These are phyloP conservation scores for Grosmannia clavigera DNA, from an alignment of 2,329 filamentous ascomycete species.

Conservation along the genomic window DNA sequence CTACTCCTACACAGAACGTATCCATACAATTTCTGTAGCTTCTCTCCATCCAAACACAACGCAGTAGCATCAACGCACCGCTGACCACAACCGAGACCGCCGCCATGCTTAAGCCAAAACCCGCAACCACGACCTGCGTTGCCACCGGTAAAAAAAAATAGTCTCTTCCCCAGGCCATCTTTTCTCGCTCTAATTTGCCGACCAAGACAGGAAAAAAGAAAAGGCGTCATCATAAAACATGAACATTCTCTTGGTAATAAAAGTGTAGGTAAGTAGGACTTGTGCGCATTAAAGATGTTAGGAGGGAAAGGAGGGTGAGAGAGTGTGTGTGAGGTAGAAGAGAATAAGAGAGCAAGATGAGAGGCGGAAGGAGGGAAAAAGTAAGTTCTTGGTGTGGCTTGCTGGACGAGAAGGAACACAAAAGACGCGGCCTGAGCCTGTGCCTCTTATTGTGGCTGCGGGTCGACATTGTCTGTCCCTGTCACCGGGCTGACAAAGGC, in stretches of 20 bases:
- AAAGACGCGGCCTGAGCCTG: too few relatives aligned
- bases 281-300: slow-evolving; percentile 6
- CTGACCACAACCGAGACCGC: neutral
- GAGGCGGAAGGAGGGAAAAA: neutral
- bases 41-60: neutral
- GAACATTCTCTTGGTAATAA: slow-evolving; percentile 5
- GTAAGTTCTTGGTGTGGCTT: neutral
- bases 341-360: neutral
- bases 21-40: slow-evolving; percentile 2
- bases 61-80: neutral
- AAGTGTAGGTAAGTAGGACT: neutral
- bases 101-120: slow-evolving; percentile 5
- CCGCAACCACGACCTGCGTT: slow-evolving; percentile 6
- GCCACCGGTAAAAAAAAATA: slow-evolving; percentile 3
- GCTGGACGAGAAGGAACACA: neutral
- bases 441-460: slow-evolving; percentile 10
- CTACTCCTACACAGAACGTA: slow-evolving; percentile 5
- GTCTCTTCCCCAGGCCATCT: neutral
- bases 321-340: neutral
- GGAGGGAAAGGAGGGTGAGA: neutral
- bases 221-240: slow-evolving; percentile 2
- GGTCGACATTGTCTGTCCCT: slow-evolving; percentile 23
- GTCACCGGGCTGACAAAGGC: slow-evolving; percentile 41
- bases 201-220: slow-evolving; percentile 1
- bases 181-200: slow-evolving; percentile 1